Evolutionary conservation across 2,329 filamentous ascomycete species (phyloP).

Genomic region (Corynespora cassiicola): DNA sequence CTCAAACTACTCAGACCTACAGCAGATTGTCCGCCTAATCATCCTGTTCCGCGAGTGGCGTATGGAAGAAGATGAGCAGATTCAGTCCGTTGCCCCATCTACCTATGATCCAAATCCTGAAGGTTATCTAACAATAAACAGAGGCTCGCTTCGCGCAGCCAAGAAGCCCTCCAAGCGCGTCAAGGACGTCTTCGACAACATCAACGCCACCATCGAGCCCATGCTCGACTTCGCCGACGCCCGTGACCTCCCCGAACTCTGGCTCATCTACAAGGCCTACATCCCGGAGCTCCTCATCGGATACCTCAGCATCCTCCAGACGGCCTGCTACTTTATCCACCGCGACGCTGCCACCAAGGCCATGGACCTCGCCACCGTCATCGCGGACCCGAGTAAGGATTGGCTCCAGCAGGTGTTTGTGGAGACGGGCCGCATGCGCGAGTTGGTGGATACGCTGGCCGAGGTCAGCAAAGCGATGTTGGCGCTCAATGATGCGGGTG

Average conservation of each 20-base stretch:
- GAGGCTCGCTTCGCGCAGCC: no score
- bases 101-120: background rate
- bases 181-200: conserved; percentile 47
- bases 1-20: conserved; percentile 51
- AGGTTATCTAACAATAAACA: background rate
- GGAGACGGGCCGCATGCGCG: conserved; percentile 50
- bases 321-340: conserved; percentile 75
- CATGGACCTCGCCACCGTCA: conserved; percentile 81
- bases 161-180: conserved; percentile 38
- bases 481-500: conserved; percentile 49
- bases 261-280: conserved; percentile 74
- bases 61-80: conserved; percentile 47
- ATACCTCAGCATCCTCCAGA: conserved; percentile 82
- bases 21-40: conserved; percentile 51
- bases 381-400: conserved; percentile 59
- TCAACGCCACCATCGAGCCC: conserved; percentile 42
- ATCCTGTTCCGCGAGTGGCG: conserved; percentile 52
- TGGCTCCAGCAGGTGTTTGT: conserved; percentile 48
- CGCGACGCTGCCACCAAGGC: conserved; percentile 80
- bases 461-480: conserved; percentile 76
- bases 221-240: conserved; percentile 16
- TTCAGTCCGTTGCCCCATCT: conserved; percentile 35
- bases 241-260: conserved; percentile 57
- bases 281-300: conserved; percentile 85
- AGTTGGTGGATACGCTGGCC: conserved; percentile 68